Base-by-base conservation (phyloP, 306 rosid species). In the Vigna nakashimae region DNA sequence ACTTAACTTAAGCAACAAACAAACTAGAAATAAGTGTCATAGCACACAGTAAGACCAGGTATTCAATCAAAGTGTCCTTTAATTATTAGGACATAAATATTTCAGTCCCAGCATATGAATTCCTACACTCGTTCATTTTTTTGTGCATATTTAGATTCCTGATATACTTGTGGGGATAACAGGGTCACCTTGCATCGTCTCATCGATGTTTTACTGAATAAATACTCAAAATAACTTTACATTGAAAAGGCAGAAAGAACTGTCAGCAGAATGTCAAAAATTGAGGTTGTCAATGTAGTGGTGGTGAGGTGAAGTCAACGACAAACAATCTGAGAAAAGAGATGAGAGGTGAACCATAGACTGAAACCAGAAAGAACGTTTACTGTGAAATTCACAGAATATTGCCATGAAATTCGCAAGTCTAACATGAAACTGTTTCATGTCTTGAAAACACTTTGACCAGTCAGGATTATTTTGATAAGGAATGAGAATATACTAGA, bases 341-440 rank as follows among this genome's bases (percentile, higher is more conserved):
- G 7, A 13, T 49, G n/a, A 13, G n/a, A 49, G 7, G 6, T 49
- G 18, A 49, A 49, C 17, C 18, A 15, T 18, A 20, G 17, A 51
- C 22, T n/a, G 7, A 53, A 18, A 7, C 71, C 34, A 68, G 58
- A 79, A 81, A 52, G 9, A 28, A 55, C 6, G 20, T 55, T 55
- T 55, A 55, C 60, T 0, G 30, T 9, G 14, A 55, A 28, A 73
- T 26, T 71, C 49, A 71, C 12, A 51, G 59, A 64, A 84, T 48
- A 69, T 63, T 46, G 22, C 28, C 71, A 64, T 9, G 74, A 80
- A 84, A 77, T 36, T 64, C 40, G 50, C 46, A 65, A 69, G 66
- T 73, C 74, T 77, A 81, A 58, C 71, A 51, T n/a, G 56, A 51
- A 51, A 53, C 20, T 17, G 28, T 53, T 17, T 55, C 30, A 9